Base-by-base conservation (phyloP, 495 filamentous ascomycete species). In the Tetracladium marchalianum region DNA sequence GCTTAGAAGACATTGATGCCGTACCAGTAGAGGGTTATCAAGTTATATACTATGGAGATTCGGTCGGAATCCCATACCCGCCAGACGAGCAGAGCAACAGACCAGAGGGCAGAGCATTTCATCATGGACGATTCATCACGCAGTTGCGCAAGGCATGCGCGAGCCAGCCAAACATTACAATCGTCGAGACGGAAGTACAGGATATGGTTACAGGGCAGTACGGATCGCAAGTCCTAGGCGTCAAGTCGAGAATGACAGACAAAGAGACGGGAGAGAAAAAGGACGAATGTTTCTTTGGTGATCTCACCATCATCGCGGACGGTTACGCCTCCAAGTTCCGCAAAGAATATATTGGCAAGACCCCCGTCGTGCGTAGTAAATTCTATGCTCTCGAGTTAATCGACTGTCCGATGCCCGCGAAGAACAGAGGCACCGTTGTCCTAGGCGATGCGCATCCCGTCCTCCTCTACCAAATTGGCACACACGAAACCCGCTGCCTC, bases 381-480 rank as follows among this genome's bases (percentile, higher is more conserved):
- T 98, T 98, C 70, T 94, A 81, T 69, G 92, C 80, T 7, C 73
- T 98, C 18, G 92, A 98, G 61, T 73, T 98, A 22, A 84, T 89
- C 57, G 90, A 98, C 61, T 84, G 83, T 24, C 68, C 76, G 13
- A 76, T 97, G 2, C 87, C 90, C 4, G 64, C 65, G 17, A 77
- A 82, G 2, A 63, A 75, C 50, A 82, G 85, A 63, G 92, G 92
- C 13, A 90, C 94, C 61, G 90, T 98, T 41, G 68, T 96, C 33
- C 80, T 98, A 46, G 82, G 84, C 47, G 77, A 85, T 44, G 73
- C 75, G 27, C 75, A 81, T 5, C 90, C 90, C 1, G 81, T 95
- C 37, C 80, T 98, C 15, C 75, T 98, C 48, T 98, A 98, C 70
- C 92, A 97, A 67, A 98, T 98, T 64, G 90, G 93, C 55, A 84